Base-by-base conservation (phyloP, 495 filamentous ascomycete genomes). In the Stereocaulon alpinum region DNA sequence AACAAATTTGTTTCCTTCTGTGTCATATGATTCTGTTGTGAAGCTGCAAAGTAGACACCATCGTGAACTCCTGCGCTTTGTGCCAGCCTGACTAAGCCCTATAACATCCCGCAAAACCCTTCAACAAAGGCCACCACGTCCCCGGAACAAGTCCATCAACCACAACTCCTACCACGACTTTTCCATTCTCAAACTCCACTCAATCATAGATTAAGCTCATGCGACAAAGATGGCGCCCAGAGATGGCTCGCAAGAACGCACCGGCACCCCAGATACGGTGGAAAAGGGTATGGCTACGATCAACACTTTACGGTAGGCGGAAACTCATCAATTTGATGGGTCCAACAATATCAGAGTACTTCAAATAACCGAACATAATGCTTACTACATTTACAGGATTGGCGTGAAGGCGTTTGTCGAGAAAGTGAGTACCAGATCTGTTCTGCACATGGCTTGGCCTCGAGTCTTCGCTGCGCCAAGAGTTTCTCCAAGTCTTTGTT, bases 271-370 rank as follows among this genome's bases (percentile, higher is more conserved):
- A 37, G 82, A 82, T 62, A 79, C 80, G 55, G 81, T 87, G 6
- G 80, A 89, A 71, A 91, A 82, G 67, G 85, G 88, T 55, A 83
- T 85, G 64, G 88, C 89, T 61, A 93, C 88, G 42, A 75, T 88
- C 57, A 85, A 85, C 57, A 89, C 86, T 34, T 77, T 94, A 68
- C 79, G 81, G 86, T 88, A 58, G n/a, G 18, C 22, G 18, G 9
- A 12, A 22, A 48, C 6, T 20, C 27, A 6, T 2, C 14, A 15
- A 11, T n/a, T 10, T 37, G 30, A 48, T 37, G 55, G 15, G 5
- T 9, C 6, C 10, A 6, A 30, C 14, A 77, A 55, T 78, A 72
- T 59, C 34, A 27, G 29, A 49, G 64, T 27, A 3, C 43, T 63
- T 45, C 48, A 54, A 24, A 41, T 3, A 56, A 24, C 32, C 20